Evolutionary conservation across 768 basidiomycete species (phyloP), one percentile per base, ranked within the genome.

Genomic region (Lactarius indigo): DNA sequence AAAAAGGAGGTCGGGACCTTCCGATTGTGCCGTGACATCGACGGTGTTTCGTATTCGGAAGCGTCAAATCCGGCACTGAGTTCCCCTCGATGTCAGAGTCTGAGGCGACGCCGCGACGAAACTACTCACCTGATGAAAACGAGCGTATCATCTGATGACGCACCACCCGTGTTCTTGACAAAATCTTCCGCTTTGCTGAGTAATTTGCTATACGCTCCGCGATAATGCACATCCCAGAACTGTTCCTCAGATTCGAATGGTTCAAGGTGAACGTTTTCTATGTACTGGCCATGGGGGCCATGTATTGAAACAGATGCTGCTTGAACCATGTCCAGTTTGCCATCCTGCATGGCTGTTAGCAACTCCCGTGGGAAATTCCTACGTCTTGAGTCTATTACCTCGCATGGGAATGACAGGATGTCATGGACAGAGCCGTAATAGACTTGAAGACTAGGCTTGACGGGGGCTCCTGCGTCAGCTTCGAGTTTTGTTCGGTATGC

Each of bases 351-450:
- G 67, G 42, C 61, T 60, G 44, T 30, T 35, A 57, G 59, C 58
- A 65, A 33, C 65, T 30, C 7, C 44, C 62, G 31, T 54, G 23
- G 61, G 52, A 39, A 57, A 52, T 6, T 6, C 57, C 26, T 9
- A 59, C 47, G 23, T 7, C 8, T 59, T 33, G 41, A 18, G 13
- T 42, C 1, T 66, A 77, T 35, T 69, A 91, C 92, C 81, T 97
- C 94, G 78, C 94, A 97, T 1, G 94, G 94, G 73, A 87, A 97
- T 15, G 94, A 91, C 17, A 95, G 80, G 54, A 98, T 85, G 70
- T 98, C 96, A 73, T 99, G 96, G n/a, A 96, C 79, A 12, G 92
- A 95, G 1, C 92, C 93, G 66, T 98, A 99, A 75, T 87, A 97
- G 39, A 95, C 77, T 68, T 85, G 83, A 0, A 88, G 82, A 1